Conservation (phyloP, 106 monocot genomes). For the Platanthera zijinensis region DNA sequence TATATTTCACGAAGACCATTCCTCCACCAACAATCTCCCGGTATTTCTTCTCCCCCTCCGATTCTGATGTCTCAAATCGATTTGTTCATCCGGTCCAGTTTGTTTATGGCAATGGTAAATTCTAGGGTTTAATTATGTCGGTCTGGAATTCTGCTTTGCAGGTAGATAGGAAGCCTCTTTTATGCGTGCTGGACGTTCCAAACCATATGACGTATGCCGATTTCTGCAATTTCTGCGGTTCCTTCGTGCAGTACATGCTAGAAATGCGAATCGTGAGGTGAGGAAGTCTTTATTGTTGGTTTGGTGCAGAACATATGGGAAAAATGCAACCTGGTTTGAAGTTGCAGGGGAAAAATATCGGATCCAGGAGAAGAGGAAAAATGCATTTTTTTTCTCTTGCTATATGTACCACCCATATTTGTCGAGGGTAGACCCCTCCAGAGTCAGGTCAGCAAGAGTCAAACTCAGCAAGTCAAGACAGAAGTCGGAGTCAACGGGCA, state of each 20-base stretch:
- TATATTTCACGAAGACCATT: slow-evolving; percentile 39
- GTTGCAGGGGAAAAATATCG: background rate
- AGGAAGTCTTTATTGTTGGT: background rate
- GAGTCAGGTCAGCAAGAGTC: too few species aligned
- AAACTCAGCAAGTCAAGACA: too few species aligned
- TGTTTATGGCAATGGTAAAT: background rate
- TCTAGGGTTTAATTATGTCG: background rate
- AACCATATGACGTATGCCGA: slow-evolving; percentile 99
- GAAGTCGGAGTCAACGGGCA: too few species aligned
- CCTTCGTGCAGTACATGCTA: slow-evolving; percentile 70
- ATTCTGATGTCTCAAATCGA: background rate
- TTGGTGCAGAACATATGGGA: background rate
- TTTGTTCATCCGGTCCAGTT: background rate
- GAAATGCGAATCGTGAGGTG: slow-evolving; percentile 94
- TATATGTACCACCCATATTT: too few species aligned
- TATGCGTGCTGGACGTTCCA: slow-evolving; percentile 78
- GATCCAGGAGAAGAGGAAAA: background rate
- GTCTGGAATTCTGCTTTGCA: slow-evolving; percentile 17
- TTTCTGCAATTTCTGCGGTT: slow-evolving; percentile 80
- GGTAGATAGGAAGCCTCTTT: slow-evolving; percentile 67
- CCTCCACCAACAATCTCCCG: slow-evolving; percentile 31
- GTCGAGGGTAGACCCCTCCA: too few species aligned
- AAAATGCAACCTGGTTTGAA: background rate
- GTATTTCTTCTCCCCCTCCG: slow-evolving; percentile 16
- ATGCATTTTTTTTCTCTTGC: too few species aligned